Conservation (phyloP, 2,329 filamentous ascomycete species). For the Fusarium mangiferae region DNA sequence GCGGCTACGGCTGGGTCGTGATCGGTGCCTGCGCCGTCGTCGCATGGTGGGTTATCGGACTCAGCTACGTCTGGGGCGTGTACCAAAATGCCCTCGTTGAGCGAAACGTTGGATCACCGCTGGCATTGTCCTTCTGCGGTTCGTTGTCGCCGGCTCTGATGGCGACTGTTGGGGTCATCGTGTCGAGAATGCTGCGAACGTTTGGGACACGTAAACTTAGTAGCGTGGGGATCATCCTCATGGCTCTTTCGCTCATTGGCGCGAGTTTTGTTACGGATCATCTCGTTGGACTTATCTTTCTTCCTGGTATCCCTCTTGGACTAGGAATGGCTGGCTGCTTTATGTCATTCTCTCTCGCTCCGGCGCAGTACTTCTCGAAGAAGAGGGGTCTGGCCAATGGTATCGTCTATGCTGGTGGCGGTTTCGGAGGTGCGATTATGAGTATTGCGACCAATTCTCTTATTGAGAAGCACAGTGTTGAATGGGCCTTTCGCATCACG, state of each 20-base stretch:
- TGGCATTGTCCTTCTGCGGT: conserved; percentile 68
- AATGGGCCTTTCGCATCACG: conserved; percentile 64
- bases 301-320: conserved; percentile 40
- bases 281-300: conserved; percentile 44
- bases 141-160: conserved; percentile 51
- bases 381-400: conserved; percentile 67
- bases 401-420: conserved; percentile 63
- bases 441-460: conserved; percentile 61
- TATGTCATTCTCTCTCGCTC: conserved; percentile 34
- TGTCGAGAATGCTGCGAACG: conserved; percentile 23
- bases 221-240: neutral
- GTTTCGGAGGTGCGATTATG: conserved; percentile 65
- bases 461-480: conserved; percentile 56
- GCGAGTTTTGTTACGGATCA: conserved; percentile 36
- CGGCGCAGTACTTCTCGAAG: conserved; percentile 63
- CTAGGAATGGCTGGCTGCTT: conserved; percentile 46
- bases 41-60: conserved; percentile 65
- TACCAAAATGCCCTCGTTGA: conserved; percentile 66
- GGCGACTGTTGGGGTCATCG: conserved; percentile 13
- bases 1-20: conserved; percentile 45
- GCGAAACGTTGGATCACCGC: conserved; percentile 55
- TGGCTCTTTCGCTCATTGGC: conserved; percentile 15
- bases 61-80: conserved; percentile 68
- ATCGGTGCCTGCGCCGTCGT: conserved; percentile 40
- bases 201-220: conserved; percentile 29